Evolutionary conservation across 306 rosid species (phyloP), one percentile per base, ranked within the genome.

Genomic region (Trichosanthes cucumerina): DNA sequence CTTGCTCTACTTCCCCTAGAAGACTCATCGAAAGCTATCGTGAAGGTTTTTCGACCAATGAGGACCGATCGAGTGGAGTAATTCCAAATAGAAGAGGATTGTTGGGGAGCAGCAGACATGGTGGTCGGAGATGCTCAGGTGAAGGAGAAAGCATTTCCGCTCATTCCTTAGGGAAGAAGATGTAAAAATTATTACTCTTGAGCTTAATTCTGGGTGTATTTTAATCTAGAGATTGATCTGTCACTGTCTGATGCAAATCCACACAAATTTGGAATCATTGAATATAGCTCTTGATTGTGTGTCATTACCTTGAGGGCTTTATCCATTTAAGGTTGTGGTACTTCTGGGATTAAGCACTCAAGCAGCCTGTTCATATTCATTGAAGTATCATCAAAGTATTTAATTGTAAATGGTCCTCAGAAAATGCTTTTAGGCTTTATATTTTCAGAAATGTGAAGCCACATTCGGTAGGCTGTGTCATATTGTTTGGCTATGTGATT

Each of bases 361-460:
- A 2, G 19, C 6, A 18, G 74, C 26, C 50, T 66, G 74, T 39
- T 66, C 73, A 36, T 66, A 36, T 39, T 19, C 73, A 36, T 36
- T 69, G 53, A 69, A 70, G 31, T 34, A 21, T 43, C 36, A 70
- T 11, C 12, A 3, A 41, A 69, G 36, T 6, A 69, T 13, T 69
- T 69, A 21, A 12, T 70, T 44, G 76, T 70, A 38, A 68, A 66
- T 66, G 74, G 74, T 41, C 33, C 33, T 68, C 74, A 68, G 9
- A 39, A 21, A 68, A 12, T 39, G 50, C 8, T 68, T 68, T n/a
- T 21, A 68, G 74, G 50, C 50, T 66, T 39, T n/a, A 66, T 38
- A 39, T 66, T 38, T 39, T 66, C 18, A n/a, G 28, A 68, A 41
- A 41, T 43, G 11, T 43, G 54, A n/a, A 43, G 50, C 36, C 75